Base-by-base conservation (phyloP, 192 early-diverging fungal genomes). In the Lobosporangium transversale region DNA sequence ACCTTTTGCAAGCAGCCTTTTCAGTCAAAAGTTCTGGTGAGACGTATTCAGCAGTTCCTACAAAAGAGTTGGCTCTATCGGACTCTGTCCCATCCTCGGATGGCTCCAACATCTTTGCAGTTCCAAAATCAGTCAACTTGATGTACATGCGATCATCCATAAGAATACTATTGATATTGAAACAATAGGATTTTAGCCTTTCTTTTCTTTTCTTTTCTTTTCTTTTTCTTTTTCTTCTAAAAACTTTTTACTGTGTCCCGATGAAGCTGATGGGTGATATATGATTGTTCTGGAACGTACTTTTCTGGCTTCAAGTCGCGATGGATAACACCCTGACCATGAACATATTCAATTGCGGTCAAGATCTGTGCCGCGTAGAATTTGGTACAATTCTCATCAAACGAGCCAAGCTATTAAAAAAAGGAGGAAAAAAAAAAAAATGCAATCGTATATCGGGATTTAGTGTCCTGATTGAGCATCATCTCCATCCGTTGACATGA, bases 21-120 rank as follows among this genome's bases (percentile, higher is more conserved):
- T 98, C 95, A 23, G 89, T 94, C 27, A 99, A 84, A 40, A 99
- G 83, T 79, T 99, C 98, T 1, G 97, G 98, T 3, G 95, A 95
- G 23, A 97, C 96, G 81, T 99, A 99, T 86, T 99, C 98, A 15
- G 98, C 97, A 5, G 98, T 99, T 31, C 98, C 98, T 2, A 99
- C 98, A 85, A 98, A 98, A 0, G 96, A 98, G 62, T 92, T 89
- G 53, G 92, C 80, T 31, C 89, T 81, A 35, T 86, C 75, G 43
- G 80, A 76, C 35, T 78, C 62, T 65, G 70, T 56, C 9, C 83
- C 80, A 63, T 73, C 76, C 24, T 61, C 82, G 17, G 67, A 71
- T 5, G 82, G 44, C n/a, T 80, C 70, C 15, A 90, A 63, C 20
- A 94, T 84, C 78, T 95, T 95, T 30, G 96, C 97, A 1, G 94